Percentiles rank a stretch among this genome's conserved stretches.
Conservation (phyloP, 495 filamentous ascomycete species). For the Choiromyces venosus region DNA sequence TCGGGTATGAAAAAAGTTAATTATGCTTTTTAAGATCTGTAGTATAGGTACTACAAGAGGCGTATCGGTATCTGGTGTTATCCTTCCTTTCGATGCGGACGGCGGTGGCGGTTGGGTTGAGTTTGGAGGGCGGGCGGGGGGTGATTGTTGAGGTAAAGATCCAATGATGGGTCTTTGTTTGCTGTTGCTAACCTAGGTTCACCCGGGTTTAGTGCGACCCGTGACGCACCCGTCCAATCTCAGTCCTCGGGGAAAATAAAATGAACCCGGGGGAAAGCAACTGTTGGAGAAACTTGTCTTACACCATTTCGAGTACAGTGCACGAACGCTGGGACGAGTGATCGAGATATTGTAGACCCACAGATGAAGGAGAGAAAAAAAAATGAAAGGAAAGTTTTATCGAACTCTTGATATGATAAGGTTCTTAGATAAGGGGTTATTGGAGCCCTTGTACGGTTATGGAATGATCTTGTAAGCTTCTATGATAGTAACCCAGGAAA, state of each 20-base stretch:
- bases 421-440: background rate
- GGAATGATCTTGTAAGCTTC: background rate
- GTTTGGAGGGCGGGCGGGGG: too few species aligned
- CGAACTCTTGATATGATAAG: background rate
- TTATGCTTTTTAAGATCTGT: background rate
- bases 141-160: background rate
- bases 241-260: background rate
- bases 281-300: background rate
- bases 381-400: background rate
- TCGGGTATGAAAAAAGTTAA: background rate
- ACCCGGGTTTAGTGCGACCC: background rate
- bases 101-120: background rate
- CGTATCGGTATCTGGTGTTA: background rate
- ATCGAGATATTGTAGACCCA: background rate
- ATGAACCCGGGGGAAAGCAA: too few species aligned
- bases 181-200: background rate
- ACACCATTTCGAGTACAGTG: background rate
- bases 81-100: background rate
- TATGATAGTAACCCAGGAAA: background rate
- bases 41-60: background rate
- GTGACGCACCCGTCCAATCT: background rate
- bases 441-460: background rate
- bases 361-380: background rate
- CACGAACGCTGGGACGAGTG: background rate
- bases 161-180: background rate